phyloP scores from a whole-genome alignment of 306 rosid species.

The Cicer pinnatifidum region DNA sequence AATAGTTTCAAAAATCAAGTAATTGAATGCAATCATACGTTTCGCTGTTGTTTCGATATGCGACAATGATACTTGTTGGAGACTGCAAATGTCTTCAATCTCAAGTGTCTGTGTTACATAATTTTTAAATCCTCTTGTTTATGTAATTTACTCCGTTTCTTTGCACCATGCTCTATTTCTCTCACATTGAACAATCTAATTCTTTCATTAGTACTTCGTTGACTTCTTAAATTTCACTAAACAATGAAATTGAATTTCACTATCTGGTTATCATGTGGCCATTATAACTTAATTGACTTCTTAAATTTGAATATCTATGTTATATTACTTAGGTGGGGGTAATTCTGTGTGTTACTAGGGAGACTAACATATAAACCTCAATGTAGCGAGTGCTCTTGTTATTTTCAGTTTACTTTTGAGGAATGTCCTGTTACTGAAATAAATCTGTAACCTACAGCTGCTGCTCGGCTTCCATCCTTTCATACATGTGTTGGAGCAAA shows the following conservation, averaged over 20 bases:
- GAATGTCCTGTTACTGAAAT: conserved; percentile 40
- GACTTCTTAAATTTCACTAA: no score
- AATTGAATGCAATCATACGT: no score
- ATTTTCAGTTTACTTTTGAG: conserved; percentile 4
- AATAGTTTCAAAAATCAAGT: no score
- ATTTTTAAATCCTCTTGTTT: not conserved
- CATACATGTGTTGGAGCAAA: conserved; percentile 96
- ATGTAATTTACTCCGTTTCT: not conserved
- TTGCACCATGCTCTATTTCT: not conserved
- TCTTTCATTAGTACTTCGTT: not conserved
- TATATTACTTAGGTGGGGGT: conserved; percentile 8
- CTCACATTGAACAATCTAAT: conserved; percentile 16
- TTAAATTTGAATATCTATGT: conserved; percentile 26
- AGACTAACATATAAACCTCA: conserved; percentile 13
- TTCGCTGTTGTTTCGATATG: no score
- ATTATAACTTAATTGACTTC: not conserved
- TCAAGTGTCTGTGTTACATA: no score
- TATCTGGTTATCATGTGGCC: not conserved
- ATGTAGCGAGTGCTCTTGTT: not conserved
- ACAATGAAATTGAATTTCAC: not conserved
- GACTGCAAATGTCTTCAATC: no score
- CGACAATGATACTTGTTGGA: no score
- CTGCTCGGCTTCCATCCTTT: conserved; percentile 90
- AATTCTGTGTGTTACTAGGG: not conserved
- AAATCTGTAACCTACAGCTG: conserved; percentile 57